Evolutionary conservation across 345 rosid species (phyloP).

Genomic region (Salix exigua): DNA sequence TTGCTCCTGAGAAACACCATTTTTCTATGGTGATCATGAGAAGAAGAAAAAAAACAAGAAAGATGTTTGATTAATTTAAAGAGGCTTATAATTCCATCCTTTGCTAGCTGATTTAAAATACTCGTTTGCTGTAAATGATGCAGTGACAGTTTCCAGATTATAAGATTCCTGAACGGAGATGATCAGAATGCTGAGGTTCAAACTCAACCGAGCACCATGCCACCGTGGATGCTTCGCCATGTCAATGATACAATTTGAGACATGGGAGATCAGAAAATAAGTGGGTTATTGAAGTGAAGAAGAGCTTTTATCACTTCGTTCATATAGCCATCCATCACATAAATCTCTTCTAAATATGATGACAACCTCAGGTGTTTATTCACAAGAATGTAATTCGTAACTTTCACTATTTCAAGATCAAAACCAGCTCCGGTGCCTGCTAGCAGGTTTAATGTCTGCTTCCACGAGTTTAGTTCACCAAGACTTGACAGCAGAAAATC

Average conservation of each 20-base stretch:
- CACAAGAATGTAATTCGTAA: not conserved
- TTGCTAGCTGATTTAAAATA: not conserved
- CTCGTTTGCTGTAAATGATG: constrained; percentile 6
- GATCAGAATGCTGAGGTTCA: constrained; percentile 24
- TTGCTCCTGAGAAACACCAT: not conserved
- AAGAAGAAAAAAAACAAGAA: too few species aligned
- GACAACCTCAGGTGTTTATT: not conserved
- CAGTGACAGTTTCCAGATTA: constrained; percentile 26
- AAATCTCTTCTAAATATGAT: not conserved
- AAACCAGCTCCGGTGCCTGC: not conserved
- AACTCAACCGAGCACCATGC: constrained; percentile 18
- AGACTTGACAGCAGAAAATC: too few species aligned
- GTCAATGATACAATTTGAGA: constrained; percentile 5
- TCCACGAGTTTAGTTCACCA: too few species aligned
- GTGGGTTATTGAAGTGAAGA: not conserved
- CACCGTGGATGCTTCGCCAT: constrained; percentile 48
- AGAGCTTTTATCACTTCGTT: not conserved
- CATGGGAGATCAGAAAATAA: not conserved
- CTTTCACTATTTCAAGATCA: not conserved
- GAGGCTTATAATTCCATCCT: not conserved
- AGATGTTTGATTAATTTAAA: not conserved
- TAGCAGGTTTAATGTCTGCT: too few species aligned
- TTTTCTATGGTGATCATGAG: not conserved
- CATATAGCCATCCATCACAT: not conserved
- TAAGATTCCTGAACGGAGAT: constrained; percentile 9